These are phyloP conservation scores for Termitomyces titanicus DNA, from an alignment of 768 basidiomycete genomes.

Conservation along the genomic window DNA sequence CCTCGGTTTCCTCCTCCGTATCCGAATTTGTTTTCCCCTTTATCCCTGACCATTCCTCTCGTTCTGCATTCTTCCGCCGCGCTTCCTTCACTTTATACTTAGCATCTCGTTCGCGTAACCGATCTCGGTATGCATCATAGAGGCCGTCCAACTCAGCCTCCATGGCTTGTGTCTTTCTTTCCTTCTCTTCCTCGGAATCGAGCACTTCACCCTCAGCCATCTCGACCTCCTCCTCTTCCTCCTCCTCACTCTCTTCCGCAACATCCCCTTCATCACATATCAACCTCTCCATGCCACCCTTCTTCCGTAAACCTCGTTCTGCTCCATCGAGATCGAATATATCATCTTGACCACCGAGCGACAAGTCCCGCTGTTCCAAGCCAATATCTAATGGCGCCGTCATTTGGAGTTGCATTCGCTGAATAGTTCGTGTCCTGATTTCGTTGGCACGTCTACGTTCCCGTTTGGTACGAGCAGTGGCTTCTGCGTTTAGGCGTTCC, in stretches of 20 bases:
- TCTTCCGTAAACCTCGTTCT: constrained; percentile 38
- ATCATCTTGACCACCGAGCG: constrained; percentile 80
- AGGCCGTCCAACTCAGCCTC: constrained; percentile 88
- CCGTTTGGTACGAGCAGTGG: constrained; percentile 67
- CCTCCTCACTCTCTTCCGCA: constrained; percentile 32
- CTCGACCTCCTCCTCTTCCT: constrained; percentile 20
- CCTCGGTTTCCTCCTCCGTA: constrained; percentile 39
- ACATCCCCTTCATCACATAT: constrained; percentile 34
- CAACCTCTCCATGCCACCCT: constrained; percentile 35
- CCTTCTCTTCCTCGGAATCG: constrained; percentile 69
- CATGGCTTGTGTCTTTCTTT: constrained; percentile 54
- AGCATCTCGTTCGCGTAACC: constrained; percentile 77
- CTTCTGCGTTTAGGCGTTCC: constrained; percentile 77
- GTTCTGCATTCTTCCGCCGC: constrained; percentile 64
- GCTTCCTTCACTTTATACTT: constrained; percentile 85
- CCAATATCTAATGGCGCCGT: constrained; percentile 96
- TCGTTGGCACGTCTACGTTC: constrained; percentile 87
- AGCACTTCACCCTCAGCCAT: constrained; percentile 38
- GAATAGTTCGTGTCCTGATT: constrained; percentile 80
- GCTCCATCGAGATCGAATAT: constrained; percentile 80
- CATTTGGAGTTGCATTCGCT: constrained; percentile 97
- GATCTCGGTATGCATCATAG: constrained; percentile 83
- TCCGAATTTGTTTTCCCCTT: constrained; percentile 19
- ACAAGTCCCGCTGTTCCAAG: constrained; percentile 74
- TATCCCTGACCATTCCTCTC: constrained; percentile 84